phyloP scores from a whole-genome alignment of 108 stramenopile species.

The Aurantiochytrium sp. region DNA sequence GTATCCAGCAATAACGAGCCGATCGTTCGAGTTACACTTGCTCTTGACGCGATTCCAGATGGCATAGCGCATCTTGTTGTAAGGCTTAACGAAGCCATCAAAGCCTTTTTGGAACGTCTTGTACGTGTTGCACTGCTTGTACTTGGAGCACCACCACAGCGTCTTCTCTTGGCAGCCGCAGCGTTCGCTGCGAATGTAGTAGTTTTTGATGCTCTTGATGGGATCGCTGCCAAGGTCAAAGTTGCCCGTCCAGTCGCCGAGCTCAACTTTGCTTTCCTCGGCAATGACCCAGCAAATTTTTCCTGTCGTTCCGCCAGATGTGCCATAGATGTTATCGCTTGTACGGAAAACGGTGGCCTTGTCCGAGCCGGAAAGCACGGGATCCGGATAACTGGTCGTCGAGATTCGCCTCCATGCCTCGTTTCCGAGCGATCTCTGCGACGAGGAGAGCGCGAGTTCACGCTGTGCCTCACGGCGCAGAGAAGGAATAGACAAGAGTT shows the following conservation, averaged over 20 bases:
- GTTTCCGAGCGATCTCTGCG: neutral
- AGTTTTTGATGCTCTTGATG: neutral
- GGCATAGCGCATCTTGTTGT: neutral
- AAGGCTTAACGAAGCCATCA: constrained; percentile 5
- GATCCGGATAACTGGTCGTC: neutral
- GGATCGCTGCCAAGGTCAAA: neutral
- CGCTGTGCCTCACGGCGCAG: neutral
- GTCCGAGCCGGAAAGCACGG: neutral
- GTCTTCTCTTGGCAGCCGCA: neutral
- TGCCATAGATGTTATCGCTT: neutral
- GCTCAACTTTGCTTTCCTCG: neutral
- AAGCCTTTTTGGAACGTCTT: neutral
- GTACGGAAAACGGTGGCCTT: neutral
- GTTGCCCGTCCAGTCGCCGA: neutral
- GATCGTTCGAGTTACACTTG: neutral
- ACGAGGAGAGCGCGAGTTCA: neutral
- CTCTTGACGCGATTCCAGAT: neutral
- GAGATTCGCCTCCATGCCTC: neutral
- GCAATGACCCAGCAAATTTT: neutral
- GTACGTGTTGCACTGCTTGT: constrained; percentile 3
- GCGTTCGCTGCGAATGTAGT: neutral
- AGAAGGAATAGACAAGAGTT: neutral
- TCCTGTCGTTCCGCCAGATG: neutral
- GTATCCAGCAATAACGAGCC: neutral
- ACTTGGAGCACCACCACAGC: constrained; percentile 17